A percentile compares a stretch with the other conserved stretches of the same genome.
These are phyloP conservation scores for Protoeuglena noctilucae DNA, from an alignment of 139 green algal genomes.

Conservation along the genomic window DNA sequence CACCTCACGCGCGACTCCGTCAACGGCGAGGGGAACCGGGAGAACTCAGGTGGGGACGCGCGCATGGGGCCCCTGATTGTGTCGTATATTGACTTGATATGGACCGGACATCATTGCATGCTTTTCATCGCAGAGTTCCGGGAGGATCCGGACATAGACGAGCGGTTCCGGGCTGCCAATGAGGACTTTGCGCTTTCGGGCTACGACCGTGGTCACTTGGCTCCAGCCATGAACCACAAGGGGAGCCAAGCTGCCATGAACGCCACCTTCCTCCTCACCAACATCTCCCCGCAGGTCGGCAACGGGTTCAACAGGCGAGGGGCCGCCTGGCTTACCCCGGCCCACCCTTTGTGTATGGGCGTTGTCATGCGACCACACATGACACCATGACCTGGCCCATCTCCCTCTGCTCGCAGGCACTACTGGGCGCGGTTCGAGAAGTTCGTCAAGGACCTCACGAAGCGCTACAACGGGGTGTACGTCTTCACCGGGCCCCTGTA, in stretches of 20 bases:
- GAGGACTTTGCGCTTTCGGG: slow-evolving; percentile 51
- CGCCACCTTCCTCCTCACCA: slow-evolving; percentile 69
- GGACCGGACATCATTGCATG: background rate
- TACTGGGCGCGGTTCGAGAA: slow-evolving; percentile 91
- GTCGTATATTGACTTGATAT: background rate
- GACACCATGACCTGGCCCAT: background rate
- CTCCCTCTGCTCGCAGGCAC: slow-evolving; percentile 29
- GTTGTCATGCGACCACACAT: background rate
- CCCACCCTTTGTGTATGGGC: background rate
- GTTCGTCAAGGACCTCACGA: slow-evolving; percentile 32
- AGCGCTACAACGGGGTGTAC: slow-evolving; percentile 34
- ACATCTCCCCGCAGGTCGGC: slow-evolving; percentile 56
- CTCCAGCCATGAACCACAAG: slow-evolving; percentile 45
- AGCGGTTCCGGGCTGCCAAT: slow-evolving; percentile 47
- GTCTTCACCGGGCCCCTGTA: slow-evolving; percentile 70
- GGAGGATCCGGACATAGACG: slow-evolving; percentile 45
- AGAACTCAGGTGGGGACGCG: background rate
- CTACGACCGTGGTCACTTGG: slow-evolving; percentile 85
- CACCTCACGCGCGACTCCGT: slow-evolving; percentile 28
- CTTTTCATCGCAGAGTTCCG: slow-evolving; percentile 28
- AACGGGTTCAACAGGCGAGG: slow-evolving; percentile 62
- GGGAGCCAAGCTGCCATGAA: slow-evolving; percentile 55
- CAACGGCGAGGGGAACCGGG: slow-evolving; percentile 22
- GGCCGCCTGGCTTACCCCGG: background rate
- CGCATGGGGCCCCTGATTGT: background rate